Conservation (phyloP, 495 filamentous ascomycete genomes). For the Trichoderma virens region DNA sequence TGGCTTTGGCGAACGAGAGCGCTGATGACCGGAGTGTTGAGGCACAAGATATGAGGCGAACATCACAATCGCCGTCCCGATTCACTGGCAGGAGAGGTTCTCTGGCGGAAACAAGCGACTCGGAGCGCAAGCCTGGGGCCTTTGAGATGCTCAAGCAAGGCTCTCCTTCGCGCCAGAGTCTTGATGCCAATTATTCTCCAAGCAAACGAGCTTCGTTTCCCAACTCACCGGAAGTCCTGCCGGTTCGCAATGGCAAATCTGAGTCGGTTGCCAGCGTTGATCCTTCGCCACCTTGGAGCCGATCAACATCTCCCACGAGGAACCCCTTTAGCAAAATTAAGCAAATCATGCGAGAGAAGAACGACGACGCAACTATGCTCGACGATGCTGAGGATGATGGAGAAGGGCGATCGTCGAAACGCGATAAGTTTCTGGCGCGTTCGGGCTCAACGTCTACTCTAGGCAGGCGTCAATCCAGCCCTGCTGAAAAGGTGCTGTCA, state of each 20-base stretch:
- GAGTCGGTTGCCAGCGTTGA: conserved; percentile 35
- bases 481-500: conserved; percentile 22
- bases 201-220: conserved; percentile 29
- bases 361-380: conserved; percentile 16
- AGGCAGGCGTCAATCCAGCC: conserved; percentile 16
- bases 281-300: conserved; percentile 33
- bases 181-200: conserved; percentile 26
- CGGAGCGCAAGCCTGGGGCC: conserved; percentile 11
- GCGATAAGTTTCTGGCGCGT: neutral
- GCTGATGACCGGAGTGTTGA: neutral
- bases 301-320: conserved; percentile 34
- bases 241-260: conserved; percentile 21
- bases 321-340: conserved; percentile 39
- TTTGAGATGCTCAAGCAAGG: conserved; percentile 14
- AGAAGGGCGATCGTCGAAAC: neutral
- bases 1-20: neutral
- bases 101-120: conserved; percentile 27
- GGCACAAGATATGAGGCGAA: neutral
- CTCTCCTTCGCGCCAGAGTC: conserved; percentile 27
- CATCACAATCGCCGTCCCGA: conserved; percentile 14
- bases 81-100: conserved; percentile 24
- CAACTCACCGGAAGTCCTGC: conserved; percentile 27
- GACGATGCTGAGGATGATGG: conserved; percentile 20
- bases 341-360: conserved; percentile 41
- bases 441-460: neutral